phyloP scores from a whole-genome alignment of 1,284 basidiomycete genomes.

The Chondrostereum purpureum region DNA sequence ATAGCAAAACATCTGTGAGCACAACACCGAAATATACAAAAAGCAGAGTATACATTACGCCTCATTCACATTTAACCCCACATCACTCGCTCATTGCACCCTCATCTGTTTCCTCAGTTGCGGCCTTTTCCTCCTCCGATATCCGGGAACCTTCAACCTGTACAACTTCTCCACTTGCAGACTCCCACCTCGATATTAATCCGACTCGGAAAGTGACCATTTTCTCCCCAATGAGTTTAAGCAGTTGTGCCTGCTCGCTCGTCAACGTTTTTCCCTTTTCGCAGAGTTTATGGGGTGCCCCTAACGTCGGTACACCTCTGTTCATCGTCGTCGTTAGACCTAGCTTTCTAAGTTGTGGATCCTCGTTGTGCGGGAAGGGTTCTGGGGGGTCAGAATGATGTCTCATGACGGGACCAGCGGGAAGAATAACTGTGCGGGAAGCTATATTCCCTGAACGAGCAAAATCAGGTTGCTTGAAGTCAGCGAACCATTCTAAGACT shows the following conservation, averaged over 20 bases:
- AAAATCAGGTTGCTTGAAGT: constrained; percentile 88
- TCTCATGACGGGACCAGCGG: constrained; percentile 69
- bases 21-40: too few relatives aligned
- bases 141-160: constrained; percentile 45
- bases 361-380: constrained; percentile 94
- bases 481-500: constrained; percentile 91
- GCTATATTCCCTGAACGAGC: constrained; percentile 85
- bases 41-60: too few relatives aligned
- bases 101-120: constrained; percentile 32
- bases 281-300: constrained; percentile 80
- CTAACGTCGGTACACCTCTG: constrained; percentile 84
- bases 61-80: neutral
- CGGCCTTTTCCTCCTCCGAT: constrained; percentile 29
- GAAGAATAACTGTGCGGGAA: constrained; percentile 69
- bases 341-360: constrained; percentile 89
- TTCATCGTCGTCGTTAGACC: constrained; percentile 85
- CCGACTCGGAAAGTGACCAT: constrained; percentile 79
- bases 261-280: constrained; percentile 76
- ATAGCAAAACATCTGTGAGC: too few relatives aligned
- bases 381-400: constrained; percentile 69
- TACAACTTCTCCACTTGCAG: constrained; percentile 60
- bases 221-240: constrained; percentile 83
- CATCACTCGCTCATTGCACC: constrained; percentile 34
- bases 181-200: constrained; percentile 72
- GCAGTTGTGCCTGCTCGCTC: constrained; percentile 79